phyloP scores from a whole-genome alignment of 1,284 basidiomycete species.

The Sanghuangporus baumii region DNA sequence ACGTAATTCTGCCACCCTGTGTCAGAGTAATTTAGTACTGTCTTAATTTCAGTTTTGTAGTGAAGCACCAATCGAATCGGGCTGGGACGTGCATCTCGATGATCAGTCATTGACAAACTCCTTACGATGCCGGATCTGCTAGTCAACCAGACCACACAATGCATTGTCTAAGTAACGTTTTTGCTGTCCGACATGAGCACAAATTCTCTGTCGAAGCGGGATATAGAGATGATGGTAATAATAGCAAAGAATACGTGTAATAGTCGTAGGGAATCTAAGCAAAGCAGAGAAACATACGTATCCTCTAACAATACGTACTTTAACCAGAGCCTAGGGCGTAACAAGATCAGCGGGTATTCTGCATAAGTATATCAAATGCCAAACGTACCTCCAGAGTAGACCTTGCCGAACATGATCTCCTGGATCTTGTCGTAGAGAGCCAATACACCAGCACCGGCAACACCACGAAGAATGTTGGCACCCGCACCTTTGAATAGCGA shows the following conservation, averaged over 20 bases:
- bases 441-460: constrained; percentile 95
- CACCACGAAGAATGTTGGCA: constrained; percentile 98
- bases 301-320: constrained; percentile 20
- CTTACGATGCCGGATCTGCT: not conserved
- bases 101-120: not conserved
- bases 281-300: constrained; percentile 8
- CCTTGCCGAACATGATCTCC: constrained; percentile 89
- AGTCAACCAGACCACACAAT: not conserved
- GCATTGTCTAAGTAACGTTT: constrained; percentile 11
- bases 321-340: constrained; percentile 42
- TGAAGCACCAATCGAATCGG: no score
- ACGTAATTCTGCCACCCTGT: no score
- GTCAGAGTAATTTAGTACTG: no score
- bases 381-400: constrained; percentile 71
- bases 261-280: constrained; percentile 16
- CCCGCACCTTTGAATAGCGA: constrained; percentile 95
- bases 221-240: constrained; percentile 12
- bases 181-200: constrained; percentile 9
- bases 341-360: not conserved
- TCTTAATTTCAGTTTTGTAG: no score
- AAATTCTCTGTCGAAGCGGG: not conserved
- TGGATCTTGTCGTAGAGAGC: constrained; percentile 94
- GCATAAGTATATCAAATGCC: constrained; percentile 15
- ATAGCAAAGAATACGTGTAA: constrained; percentile 14
- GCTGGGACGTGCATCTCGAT: no score